These are phyloP conservation scores for Komagataella pseudopastoris DNA, from an alignment of 805 yeast genomes.

Conservation along the genomic window DNA sequence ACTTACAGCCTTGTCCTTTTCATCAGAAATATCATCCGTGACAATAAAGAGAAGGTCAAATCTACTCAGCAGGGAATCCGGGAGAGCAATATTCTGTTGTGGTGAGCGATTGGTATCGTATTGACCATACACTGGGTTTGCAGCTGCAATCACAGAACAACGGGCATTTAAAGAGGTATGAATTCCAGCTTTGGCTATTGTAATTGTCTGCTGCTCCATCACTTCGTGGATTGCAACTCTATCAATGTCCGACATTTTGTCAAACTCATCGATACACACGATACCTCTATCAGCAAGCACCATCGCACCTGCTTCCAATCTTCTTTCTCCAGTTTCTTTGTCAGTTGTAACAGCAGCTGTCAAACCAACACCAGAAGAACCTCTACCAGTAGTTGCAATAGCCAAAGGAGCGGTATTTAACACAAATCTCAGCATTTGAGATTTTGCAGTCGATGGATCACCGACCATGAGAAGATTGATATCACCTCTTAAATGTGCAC, in stretches of 20 bases:
- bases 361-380: conserved; percentile 99
- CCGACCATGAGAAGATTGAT: conserved; percentile 94
- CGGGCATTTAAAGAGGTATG: conserved; percentile 94
- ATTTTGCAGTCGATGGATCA: conserved; percentile 97
- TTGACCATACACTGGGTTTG: conserved; percentile 94
- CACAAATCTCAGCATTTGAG: conserved; percentile 89
- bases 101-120: conserved; percentile 94
- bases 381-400: conserved; percentile 96
- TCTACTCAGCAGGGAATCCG: conserved; percentile 93
- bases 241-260: conserved; percentile 93
- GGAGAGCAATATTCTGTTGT: conserved; percentile 90
- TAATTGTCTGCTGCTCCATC: conserved; percentile 98
- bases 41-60: conserved; percentile 91
- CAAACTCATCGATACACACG: conserved; percentile 97
- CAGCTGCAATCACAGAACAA: conserved; percentile 95
- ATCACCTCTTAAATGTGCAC: conserved; percentile 96
- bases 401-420: conserved; percentile 91
- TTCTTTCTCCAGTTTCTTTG: conserved; percentile 92
- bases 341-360: conserved; percentile 98
- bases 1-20: conserved; percentile 73
- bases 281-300: conserved; percentile 95
- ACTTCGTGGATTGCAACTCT: conserved; percentile 98
- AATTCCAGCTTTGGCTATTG: conserved; percentile 96
- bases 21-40: conserved; percentile 85
- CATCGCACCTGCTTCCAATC: conserved; percentile 98